These are phyloP conservation scores for Tagetes patula DNA, from an alignment of 129 eudicot species.

Conservation along the genomic window DNA sequence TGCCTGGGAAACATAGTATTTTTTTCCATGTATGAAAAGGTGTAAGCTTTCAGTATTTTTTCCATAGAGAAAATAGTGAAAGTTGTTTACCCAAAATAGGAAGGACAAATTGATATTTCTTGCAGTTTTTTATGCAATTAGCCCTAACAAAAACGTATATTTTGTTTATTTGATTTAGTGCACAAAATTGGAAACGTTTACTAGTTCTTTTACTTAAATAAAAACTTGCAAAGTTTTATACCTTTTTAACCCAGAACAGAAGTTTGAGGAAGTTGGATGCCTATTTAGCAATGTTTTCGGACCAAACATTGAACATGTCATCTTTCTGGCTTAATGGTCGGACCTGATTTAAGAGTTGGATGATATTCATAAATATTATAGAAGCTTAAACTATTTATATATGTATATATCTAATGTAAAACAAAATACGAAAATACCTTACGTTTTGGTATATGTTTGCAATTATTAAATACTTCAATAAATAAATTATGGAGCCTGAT, in stretches of 20 bases:
- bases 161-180: background rate
- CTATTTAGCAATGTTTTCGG: too few relatives aligned
- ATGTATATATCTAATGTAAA: too few relatives aligned
- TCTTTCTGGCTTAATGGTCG: too few relatives aligned
- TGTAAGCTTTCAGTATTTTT: background rate
- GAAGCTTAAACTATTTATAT: too few relatives aligned
- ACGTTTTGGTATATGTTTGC: too few relatives aligned
- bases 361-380: too few relatives aligned
- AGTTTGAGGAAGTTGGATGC: background rate
- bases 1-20: background rate
- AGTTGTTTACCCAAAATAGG: background rate
- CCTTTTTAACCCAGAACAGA: background rate
- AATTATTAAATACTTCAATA: too few relatives aligned
- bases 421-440: too few relatives aligned
- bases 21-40: background rate
- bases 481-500: too few relatives aligned
- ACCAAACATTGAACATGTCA: too few relatives aligned
- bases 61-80: background rate
- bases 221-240: background rate
- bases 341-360: too few relatives aligned
- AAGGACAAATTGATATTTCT: background rate
- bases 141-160: background rate
- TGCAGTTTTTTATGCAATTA: background rate
- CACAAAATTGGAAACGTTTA: background rate
- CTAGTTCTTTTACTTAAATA: background rate